These are phyloP conservation scores for Saturnispora zaruensis DNA, from an alignment of 805 yeast species.

Conservation along the genomic window DNA sequence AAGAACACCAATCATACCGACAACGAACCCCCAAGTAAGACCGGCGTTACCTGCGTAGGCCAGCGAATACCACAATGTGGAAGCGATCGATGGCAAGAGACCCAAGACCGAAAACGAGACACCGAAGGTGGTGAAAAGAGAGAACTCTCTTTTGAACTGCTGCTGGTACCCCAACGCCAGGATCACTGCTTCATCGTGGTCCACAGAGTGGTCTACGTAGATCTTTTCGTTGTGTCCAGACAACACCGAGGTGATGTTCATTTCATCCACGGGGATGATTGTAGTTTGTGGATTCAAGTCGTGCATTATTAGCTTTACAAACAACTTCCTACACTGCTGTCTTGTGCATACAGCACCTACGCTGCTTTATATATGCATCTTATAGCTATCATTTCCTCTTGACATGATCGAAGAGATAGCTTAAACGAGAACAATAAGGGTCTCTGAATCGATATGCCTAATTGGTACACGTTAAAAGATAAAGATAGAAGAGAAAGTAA, in stretches of 20 bases:
- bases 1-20: conserved; percentile 47
- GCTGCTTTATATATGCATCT: too few species aligned
- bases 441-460: neutral
- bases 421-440: neutral
- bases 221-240: conserved; percentile 21
- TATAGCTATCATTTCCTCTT: neutral
- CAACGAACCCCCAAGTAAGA: conserved; percentile 53
- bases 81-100: conserved; percentile 57
- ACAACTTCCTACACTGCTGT: too few species aligned
- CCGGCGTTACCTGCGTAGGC: conserved; percentile 57
- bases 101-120: conserved; percentile 61
- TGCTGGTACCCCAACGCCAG: conserved; percentile 55
- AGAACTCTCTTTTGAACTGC: conserved; percentile 56
- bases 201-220: conserved; percentile 39
- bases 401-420: neutral
- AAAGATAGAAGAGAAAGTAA: neutral
- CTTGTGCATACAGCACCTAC: too few species aligned
- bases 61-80: conserved; percentile 53
- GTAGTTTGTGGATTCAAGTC: conserved; percentile 17
- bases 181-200: conserved; percentile 44
- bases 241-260: conserved; percentile 19
- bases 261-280: conserved; percentile 21
- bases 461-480: neutral
- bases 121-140: conserved; percentile 47
- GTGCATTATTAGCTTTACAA: too few species aligned